Conservation (phyloP, 805 yeast species). For the Peterozyma xylosa region DNA sequence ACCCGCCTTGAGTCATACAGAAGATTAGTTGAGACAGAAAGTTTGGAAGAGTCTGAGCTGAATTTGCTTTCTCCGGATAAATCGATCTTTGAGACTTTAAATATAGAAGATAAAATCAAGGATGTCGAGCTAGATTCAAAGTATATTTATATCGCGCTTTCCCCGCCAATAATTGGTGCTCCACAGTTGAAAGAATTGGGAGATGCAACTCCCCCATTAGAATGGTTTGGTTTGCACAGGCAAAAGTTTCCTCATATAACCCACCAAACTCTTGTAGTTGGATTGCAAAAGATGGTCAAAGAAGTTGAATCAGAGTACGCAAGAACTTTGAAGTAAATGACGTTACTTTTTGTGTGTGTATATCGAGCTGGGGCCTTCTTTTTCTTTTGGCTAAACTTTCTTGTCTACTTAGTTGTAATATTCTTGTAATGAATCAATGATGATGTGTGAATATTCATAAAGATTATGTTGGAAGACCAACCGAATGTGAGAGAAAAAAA, state of each 20-base stretch:
- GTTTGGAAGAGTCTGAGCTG: constrained; percentile 12
- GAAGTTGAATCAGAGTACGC: constrained; percentile 55
- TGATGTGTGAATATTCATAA: no score
- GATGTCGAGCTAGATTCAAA: constrained; percentile 37
- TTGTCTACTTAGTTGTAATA: no score
- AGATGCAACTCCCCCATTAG: constrained; percentile 95
- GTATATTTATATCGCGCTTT: constrained; percentile 55
- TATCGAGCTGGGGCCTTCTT: no score
- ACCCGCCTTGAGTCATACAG: constrained; percentile 43
- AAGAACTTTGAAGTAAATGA: constrained; percentile 36
- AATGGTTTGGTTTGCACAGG: constrained; percentile 95
- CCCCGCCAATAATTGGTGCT: constrained; percentile 76
- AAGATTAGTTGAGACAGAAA: constrained; percentile 19
- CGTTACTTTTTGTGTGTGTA: no score
- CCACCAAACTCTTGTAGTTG: constrained; percentile 70
- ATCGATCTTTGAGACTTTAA: constrained; percentile 22
- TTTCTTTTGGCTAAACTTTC: no score
- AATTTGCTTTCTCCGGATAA: constrained; percentile 24
- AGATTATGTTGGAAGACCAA: no score
- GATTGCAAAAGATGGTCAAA: constrained; percentile 65
- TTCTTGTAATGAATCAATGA: no score
- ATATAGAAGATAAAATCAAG: constrained; percentile 33
- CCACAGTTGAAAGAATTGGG: constrained; percentile 90
- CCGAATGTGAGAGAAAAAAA: no score
- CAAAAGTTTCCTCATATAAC: constrained; percentile 79